Base-by-base conservation (phyloP, 1,139 yeast genomes). In the Suhomyces taliae region DNA sequence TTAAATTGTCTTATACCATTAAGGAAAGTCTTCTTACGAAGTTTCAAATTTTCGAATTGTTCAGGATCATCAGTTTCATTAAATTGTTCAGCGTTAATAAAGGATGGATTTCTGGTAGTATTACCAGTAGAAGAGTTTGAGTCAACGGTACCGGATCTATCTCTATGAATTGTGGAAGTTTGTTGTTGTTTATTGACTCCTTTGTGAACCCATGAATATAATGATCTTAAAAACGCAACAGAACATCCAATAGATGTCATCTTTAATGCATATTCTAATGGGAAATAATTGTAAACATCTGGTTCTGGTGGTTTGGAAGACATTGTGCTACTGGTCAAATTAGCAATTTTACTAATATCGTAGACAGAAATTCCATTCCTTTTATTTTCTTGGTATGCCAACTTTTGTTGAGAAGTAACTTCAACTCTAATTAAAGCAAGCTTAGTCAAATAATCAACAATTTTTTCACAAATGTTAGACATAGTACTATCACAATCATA, bases 401-500 rank as follows among this genome's bases (percentile, higher is more conserved):
- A 70, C 58, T 82, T 82, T 59, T 90, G 96, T 38, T 81, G 76
- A 15, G 83, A 79, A 0, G 95, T 79, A 10, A 86, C 83, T 26
- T 85, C 95, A 6, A 87, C 85, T 52, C 90, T 78, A 0, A 85
- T 76, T 39, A 88, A 72, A 0, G 97, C 85, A 49, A 87, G 69
- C 55, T 80, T 82, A 6, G 96, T 87, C 55, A 93, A 73, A 56
- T 87, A 85, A 55, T 90, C 93, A 46, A 90, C 81, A 36, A 89
- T 72, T 46, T 82, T 78, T 66, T 95, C 99, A 64, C 93, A 90
- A 43, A 91, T 77, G 62, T 93, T 93, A 41, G 96, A 89, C 77
- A 86, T 81, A 7, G 81, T 73, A 14, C 86, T 78, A 63, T 90
- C 97, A 70, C 99, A 95, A 65, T 95, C 99, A 65, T 93, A 95